Evolutionary conservation across 1,284 basidiomycete species (phyloP).

Genomic region (Ceratobasidium sp.): DNA sequence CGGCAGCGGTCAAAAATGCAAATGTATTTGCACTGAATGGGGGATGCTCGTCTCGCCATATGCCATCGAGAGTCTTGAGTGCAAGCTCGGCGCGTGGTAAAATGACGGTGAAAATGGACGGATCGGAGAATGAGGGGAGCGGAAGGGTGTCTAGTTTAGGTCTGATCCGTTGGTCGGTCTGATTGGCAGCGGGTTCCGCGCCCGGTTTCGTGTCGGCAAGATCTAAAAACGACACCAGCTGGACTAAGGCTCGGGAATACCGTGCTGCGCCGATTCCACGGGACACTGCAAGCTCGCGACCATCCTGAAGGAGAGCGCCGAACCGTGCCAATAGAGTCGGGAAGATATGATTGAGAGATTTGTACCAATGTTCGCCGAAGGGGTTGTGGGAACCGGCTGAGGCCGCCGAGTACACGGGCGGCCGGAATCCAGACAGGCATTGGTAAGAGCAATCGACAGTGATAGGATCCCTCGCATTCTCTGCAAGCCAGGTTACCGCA

Average conservation of each 20-base stretch:
- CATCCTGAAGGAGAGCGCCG: slow-evolving; percentile 14
- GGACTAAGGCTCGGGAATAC: slow-evolving; percentile 4
- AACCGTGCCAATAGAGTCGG: slow-evolving; percentile 18
- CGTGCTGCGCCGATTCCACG: slow-evolving; percentile 37
- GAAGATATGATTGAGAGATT: slow-evolving; percentile 14
- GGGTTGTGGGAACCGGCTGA: neutral
- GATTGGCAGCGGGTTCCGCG: neutral
- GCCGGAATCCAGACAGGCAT: slow-evolving; percentile 1
- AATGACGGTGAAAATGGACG: neutral
- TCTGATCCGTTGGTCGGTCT: neutral
- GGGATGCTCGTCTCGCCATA: slow-evolving; percentile 37
- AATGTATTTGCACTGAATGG: slow-evolving; percentile 34
- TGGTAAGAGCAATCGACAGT: slow-evolving; percentile 31
- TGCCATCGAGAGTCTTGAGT: slow-evolving; percentile 19
- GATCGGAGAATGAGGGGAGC: slow-evolving; percentile 32
- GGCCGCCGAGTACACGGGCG: neutral
- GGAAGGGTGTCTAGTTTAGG: slow-evolving; percentile 27
- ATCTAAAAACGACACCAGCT: slow-evolving; percentile 16
- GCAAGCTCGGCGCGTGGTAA: slow-evolving; percentile 25
- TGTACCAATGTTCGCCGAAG: neutral
- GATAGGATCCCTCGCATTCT: slow-evolving; percentile 29
- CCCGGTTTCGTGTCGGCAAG: neutral
- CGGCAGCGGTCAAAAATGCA: slow-evolving; percentile 33
- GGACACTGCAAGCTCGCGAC: slow-evolving; percentile 17
- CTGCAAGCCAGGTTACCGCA: slow-evolving; percentile 31